These are phyloP conservation scores for Antarctomyces pellizariae DNA, from an alignment of 495 filamentous ascomycete species.

Conservation along the genomic window DNA sequence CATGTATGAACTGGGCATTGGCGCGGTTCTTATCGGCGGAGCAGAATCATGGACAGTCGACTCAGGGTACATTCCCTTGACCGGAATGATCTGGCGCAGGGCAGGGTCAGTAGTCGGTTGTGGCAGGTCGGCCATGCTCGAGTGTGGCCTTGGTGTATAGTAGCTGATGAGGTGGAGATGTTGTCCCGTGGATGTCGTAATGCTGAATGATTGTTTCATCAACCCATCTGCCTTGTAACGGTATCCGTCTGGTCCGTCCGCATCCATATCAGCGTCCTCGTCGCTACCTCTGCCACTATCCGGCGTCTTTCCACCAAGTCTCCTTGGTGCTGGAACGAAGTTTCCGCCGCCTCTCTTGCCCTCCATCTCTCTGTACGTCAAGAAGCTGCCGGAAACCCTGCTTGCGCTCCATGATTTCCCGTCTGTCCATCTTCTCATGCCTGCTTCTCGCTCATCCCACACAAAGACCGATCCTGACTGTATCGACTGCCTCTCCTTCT, in stretches of 20 bases:
- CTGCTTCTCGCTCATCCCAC: slow-evolving; percentile 95
- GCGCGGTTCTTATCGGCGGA: slow-evolving; percentile 24
- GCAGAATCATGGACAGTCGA: slow-evolving; percentile 73
- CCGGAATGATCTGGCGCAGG: slow-evolving; percentile 63
- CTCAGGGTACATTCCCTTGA: slow-evolving; percentile 90
- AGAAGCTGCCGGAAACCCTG: slow-evolving; percentile 86
- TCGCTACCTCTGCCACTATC: slow-evolving; percentile 61
- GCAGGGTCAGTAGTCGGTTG: slow-evolving; percentile 59
- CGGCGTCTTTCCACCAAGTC: slow-evolving; percentile 47
- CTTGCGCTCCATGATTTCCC: slow-evolving; percentile 99
- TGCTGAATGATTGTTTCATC: slow-evolving; percentile 99
- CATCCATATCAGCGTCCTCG: slow-evolving; percentile 47
- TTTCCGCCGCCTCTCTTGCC: slow-evolving; percentile 62
- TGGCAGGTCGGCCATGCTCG: slow-evolving; percentile 38
- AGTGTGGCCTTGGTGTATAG: slow-evolving; percentile 57
- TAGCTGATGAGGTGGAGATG: slow-evolving; percentile 96
- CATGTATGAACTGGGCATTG: slow-evolving; percentile 20
- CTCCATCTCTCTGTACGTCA: slow-evolving; percentile 97
- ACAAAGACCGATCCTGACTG: slow-evolving; percentile 93
- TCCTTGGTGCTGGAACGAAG: slow-evolving; percentile 29
- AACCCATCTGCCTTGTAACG: slow-evolving; percentile 90
- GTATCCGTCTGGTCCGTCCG: slow-evolving; percentile 85
- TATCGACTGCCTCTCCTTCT: slow-evolving; percentile 91
- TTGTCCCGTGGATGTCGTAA: slow-evolving; percentile 71
- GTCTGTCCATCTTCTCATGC: slow-evolving; percentile 96